These are phyloP conservation scores for Leptodermis oblonga DNA, from an alignment of 257 asterid genomes.

Conservation along the genomic window DNA sequence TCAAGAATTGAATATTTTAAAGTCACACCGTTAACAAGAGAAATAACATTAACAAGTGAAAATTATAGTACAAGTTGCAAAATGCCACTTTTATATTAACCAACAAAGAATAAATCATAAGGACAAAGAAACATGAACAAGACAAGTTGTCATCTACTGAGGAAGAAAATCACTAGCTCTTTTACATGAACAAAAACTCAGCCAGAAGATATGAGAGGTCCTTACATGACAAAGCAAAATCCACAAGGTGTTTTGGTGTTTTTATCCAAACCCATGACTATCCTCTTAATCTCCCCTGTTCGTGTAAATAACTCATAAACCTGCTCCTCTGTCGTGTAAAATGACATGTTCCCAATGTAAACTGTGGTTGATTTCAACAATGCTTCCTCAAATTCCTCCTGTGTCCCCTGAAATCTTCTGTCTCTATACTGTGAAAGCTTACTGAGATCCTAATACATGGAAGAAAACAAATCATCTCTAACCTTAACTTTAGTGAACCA, in stretches of 20 bases:
- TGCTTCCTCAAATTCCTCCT: constrained; percentile 85
- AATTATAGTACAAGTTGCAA: no score
- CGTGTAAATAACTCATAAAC: no score
- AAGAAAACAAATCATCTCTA: neutral
- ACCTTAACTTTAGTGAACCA: neutral
- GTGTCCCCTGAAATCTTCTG: constrained; percentile 82
- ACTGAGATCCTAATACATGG: constrained; percentile 54
- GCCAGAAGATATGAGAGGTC: neutral
- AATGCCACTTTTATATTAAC: no score
- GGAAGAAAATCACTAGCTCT: no score
- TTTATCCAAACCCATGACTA: constrained; percentile 93
- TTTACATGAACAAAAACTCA: neutral
- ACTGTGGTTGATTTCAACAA: constrained; percentile 60
- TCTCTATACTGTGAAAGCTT: constrained; percentile 87
- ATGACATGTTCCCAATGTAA: constrained; percentile 88
- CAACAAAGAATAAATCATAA: neutral
- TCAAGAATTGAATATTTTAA: neutral
- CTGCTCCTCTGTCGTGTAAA: constrained; percentile 96
- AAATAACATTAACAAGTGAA: no score
- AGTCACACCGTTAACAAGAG: no score
- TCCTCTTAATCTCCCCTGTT: constrained; percentile 92
- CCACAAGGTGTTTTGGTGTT: constrained; percentile 93
- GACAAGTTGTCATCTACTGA: neutral
- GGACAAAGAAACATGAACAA: neutral
- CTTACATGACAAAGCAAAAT: constrained; percentile 85